Evolutionary conservation across 139 green algal genomes (phyloP).

Genomic region (Penium margaritaceum): DNA sequence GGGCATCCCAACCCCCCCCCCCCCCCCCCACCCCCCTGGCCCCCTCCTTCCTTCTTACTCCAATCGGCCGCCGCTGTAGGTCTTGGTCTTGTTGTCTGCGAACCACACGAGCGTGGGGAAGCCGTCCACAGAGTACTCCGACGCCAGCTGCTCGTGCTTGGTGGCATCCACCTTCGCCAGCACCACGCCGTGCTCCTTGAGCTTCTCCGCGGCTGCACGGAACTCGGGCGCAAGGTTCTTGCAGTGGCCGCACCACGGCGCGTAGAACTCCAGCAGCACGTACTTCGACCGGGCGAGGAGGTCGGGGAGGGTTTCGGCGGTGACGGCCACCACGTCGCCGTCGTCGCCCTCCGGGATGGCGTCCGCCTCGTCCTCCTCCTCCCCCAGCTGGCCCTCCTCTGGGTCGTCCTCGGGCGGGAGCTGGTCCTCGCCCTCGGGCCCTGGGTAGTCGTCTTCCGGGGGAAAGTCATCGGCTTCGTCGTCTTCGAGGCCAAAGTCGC

Average conservation of each 20-base stretch:
- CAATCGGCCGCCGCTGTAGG: too few species aligned
- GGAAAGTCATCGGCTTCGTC: too few species aligned
- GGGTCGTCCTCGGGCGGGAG: too few species aligned
- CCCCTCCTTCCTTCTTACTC: too few species aligned
- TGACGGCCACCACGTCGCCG: slow-evolving; percentile 18
- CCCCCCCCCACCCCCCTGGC: too few species aligned
- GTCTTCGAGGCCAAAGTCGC: too few species aligned
- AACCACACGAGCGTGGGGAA: slow-evolving; percentile 35
- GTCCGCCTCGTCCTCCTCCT: not conserved
- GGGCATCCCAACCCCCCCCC: too few species aligned
- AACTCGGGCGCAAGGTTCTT: slow-evolving; percentile 56
- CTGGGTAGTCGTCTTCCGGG: too few species aligned
- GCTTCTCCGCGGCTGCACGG: slow-evolving; percentile 12
- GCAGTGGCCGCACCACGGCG: slow-evolving; percentile 66
- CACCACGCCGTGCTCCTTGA: slow-evolving; percentile 26
- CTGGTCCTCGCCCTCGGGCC: too few species aligned
- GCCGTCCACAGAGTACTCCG: slow-evolving; percentile 32
- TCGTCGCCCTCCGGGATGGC: not conserved
- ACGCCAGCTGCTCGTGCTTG: slow-evolving; percentile 16
- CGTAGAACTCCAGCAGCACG: slow-evolving; percentile 59
- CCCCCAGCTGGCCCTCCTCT: too few species aligned
- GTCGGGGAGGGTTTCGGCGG: not conserved
- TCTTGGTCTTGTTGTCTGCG: too few species aligned
- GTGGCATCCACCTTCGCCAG: slow-evolving; percentile 40
- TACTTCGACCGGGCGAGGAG: not conserved